Conservation (phyloP, 306 rosid genomes). For the Cicer arietinum region DNA sequence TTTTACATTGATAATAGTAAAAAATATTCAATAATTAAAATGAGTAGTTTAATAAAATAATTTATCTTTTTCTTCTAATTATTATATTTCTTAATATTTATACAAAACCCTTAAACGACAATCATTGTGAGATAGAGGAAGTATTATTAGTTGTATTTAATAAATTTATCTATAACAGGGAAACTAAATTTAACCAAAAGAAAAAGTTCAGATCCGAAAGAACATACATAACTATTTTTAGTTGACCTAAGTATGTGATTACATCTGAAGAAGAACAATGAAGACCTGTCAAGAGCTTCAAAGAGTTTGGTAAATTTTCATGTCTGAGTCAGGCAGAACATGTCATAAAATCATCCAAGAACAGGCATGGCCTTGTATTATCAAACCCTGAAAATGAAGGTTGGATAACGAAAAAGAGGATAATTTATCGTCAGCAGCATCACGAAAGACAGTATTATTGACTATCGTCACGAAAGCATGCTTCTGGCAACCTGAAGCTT, state of each 20-base stretch:
- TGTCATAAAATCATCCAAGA: not conserved
- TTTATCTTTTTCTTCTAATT: too few species aligned
- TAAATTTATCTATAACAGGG: not conserved
- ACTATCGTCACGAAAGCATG: conserved; percentile 56
- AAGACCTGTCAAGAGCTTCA: not conserved
- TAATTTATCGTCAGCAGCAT: conserved; percentile 34
- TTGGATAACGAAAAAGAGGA: not conserved
- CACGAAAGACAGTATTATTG: conserved; percentile 28
- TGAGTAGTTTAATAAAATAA: too few species aligned
- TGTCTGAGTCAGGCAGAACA: not conserved
- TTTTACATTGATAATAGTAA: too few species aligned
- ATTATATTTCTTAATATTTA: too few species aligned
- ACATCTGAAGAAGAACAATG: not conserved
- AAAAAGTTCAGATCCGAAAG: not conserved
- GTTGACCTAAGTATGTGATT: not conserved
- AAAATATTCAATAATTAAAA: too few species aligned
- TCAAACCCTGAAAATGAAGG: conserved; percentile 17
- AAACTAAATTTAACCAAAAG: not conserved
- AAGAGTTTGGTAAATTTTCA: too few species aligned
- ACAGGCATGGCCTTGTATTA: not conserved
- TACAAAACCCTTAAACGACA: too few species aligned
- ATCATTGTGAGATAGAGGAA: too few species aligned
- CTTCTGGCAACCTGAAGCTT: conserved; percentile 61
- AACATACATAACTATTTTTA: not conserved
- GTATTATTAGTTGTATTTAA: not conserved